Evolutionary conservation across 2,329 filamentous ascomycete species (phyloP).

Genomic region (Leptosphaerulina australis): DNA sequence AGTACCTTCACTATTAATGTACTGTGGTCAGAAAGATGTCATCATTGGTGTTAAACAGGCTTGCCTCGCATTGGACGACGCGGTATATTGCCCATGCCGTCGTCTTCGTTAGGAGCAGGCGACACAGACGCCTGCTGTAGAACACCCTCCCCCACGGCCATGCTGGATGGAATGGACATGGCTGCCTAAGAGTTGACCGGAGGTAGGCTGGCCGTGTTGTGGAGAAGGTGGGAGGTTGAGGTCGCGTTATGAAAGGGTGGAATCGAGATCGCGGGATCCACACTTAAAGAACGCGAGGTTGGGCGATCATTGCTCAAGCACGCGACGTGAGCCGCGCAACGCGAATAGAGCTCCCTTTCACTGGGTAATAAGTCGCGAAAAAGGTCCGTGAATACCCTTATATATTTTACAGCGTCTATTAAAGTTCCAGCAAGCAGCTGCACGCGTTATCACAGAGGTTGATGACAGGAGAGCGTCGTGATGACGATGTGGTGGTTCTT

Average conservation of each 20-base stretch:
- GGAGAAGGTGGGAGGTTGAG: constrained; percentile 17
- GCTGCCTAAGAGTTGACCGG: constrained; percentile 27
- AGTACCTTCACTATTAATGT: constrained; percentile 82
- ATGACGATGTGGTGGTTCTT: constrained; percentile 12
- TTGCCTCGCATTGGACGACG: constrained; percentile 56
- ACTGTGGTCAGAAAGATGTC: constrained; percentile 25
- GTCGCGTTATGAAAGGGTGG: constrained; percentile 26
- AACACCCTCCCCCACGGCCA: constrained; percentile 29
- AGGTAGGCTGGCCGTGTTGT: constrained; percentile 26
- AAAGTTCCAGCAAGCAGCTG: constrained; percentile 22
- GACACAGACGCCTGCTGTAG: constrained; percentile 29
- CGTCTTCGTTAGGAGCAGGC: constrained; percentile 32
- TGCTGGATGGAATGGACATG: constrained; percentile 44
- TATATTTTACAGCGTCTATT: not conserved
- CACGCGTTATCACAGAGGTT: constrained; percentile 19
- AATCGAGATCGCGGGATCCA: constrained; percentile 29
- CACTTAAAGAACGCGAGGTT: constrained; percentile 39
- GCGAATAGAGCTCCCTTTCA: constrained; percentile 11
- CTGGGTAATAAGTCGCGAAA: constrained; percentile 18
- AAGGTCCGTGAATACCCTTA: constrained; percentile 1
- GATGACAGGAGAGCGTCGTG: constrained; percentile 18
- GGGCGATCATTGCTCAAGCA: constrained; percentile 45
- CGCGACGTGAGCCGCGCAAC: constrained; percentile 34
- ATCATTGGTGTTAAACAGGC: constrained; percentile 22
- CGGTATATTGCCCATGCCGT: constrained; percentile 42